A percentile compares a stretch with the other conserved stretches of the same genome.
These are phyloP conservation scores for Hypoxylon sp. DNA, from an alignment of 2,329 filamentous ascomycete genomes.

Conservation along the genomic window DNA sequence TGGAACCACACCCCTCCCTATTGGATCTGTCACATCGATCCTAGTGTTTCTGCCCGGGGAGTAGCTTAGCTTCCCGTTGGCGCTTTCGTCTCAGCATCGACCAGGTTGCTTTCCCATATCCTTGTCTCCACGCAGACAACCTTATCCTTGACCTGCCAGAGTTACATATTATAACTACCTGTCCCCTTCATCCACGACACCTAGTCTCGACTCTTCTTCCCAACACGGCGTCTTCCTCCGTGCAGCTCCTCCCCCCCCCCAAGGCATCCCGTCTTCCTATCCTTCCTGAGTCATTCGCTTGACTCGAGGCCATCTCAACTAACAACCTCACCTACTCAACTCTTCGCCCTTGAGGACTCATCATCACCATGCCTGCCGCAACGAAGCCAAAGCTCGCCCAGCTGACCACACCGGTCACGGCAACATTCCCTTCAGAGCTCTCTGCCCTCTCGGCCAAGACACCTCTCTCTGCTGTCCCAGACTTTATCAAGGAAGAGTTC, in stretches of 20 bases:
- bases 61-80: constrained; percentile 44
- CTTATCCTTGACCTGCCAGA: constrained; percentile 32
- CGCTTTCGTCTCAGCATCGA: constrained; percentile 46
- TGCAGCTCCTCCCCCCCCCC: constrained; percentile 50
- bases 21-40: constrained; percentile 45
- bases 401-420: constrained; percentile 69
- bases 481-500: constrained; percentile 71
- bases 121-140: constrained; percentile 42
- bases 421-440: constrained; percentile 68
- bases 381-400: constrained; percentile 68
- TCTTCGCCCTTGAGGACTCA: constrained; percentile 30
- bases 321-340: constrained; percentile 8
- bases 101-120: constrained; percentile 32
- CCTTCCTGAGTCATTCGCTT: constrained; percentile 56
- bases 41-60: constrained; percentile 41
- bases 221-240: constrained; percentile 50
- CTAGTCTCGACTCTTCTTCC: constrained; percentile 49
- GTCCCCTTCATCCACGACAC: constrained; percentile 41
- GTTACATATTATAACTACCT: constrained; percentile 48
- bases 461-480: constrained; percentile 67
- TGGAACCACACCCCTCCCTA: constrained; percentile 41
- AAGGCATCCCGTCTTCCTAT: constrained; percentile 43
- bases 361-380: constrained; percentile 57
- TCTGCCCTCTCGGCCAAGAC: constrained; percentile 72
- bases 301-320: constrained; percentile 48